These are phyloP conservation scores for Zygosaccharomyces lentus DNA, from an alignment of 805 yeast species.

Conservation along the genomic window DNA sequence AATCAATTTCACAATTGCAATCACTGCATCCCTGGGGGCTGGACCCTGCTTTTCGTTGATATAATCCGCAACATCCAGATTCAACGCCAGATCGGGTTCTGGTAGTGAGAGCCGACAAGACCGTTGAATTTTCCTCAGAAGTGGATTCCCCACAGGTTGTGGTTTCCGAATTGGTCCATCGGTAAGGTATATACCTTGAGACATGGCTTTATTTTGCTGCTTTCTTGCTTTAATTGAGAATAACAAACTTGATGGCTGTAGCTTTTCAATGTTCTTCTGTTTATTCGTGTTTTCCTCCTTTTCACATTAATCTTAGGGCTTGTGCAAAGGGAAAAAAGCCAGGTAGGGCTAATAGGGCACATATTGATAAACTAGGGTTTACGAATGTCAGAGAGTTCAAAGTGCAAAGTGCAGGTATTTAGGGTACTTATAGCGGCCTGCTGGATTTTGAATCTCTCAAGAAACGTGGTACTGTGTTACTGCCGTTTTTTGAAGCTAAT, in stretches of 20 bases:
- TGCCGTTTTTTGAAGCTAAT: too few species aligned
- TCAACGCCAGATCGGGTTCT: constrained; percentile 86
- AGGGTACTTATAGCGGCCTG: too few species aligned
- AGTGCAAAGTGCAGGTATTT: too few species aligned
- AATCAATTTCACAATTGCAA: constrained; percentile 74
- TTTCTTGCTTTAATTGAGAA: background rate
- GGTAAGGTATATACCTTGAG: constrained; percentile 32
- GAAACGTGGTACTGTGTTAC: too few species aligned
- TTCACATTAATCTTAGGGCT: background rate
- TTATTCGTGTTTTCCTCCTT: constrained; percentile 5
- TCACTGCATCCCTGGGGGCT: constrained; percentile 88
- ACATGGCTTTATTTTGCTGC: constrained; percentile 16
- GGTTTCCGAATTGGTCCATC: constrained; percentile 35
- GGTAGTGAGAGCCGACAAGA: constrained; percentile 79
- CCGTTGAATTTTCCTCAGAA: constrained; percentile 50
- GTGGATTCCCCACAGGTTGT: constrained; percentile 31
- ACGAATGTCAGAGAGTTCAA: background rate
- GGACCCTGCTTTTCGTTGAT: constrained; percentile 90
- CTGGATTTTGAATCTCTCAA: too few species aligned
- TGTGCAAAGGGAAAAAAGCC: background rate
- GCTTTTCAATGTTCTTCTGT: background rate
- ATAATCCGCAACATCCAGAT: constrained; percentile 88
- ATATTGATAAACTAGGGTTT: background rate
- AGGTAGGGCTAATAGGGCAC: background rate
- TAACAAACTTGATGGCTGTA: background rate